These are phyloP conservation scores for Fibroporia radiculosa DNA, from an alignment of 768 basidiomycete species.

Conservation along the genomic window DNA sequence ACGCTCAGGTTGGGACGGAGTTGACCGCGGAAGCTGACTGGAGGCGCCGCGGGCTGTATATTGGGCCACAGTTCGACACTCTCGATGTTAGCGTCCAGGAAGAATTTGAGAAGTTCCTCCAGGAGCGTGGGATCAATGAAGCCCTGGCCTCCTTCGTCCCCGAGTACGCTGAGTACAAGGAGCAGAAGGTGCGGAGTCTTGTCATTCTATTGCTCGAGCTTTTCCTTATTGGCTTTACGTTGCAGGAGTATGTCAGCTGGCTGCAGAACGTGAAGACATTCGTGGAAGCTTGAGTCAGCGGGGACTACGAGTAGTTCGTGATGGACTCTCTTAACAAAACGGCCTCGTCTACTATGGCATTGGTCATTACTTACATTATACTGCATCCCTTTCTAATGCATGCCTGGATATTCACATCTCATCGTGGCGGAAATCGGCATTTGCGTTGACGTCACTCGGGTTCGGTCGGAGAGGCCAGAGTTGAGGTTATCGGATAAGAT, in stretches of 20 bases:
- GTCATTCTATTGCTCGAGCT: background rate
- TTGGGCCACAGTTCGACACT: slow-evolving; percentile 91
- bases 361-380: too few relatives aligned
- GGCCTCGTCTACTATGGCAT: too few relatives aligned
- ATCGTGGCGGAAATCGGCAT: too few relatives aligned
- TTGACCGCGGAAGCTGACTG: slow-evolving; percentile 87
- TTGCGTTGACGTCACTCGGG: too few relatives aligned
- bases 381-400: too few relatives aligned
- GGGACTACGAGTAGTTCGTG: background rate
- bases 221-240: background rate
- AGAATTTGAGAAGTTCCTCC: slow-evolving; percentile 83
- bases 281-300: slow-evolving; percentile 40
- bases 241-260: slow-evolving; percentile 89
- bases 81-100: slow-evolving; percentile 84
- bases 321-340: too few relatives aligned
- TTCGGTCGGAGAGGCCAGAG: too few relatives aligned
- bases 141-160: slow-evolving; percentile 79
- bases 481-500: too few relatives aligned
- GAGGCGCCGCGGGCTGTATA: slow-evolving; percentile 86
- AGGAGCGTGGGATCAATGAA: slow-evolving; percentile 86
- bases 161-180: slow-evolving; percentile 84
- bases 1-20: slow-evolving; percentile 63
- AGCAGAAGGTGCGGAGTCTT: slow-evolving; percentile 67
- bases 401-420: too few relatives aligned
- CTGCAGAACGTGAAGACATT: slow-evolving; percentile 76